Base-by-base conservation (phyloP, 345 rosid species). In the Rubroshorea leprosula region DNA sequence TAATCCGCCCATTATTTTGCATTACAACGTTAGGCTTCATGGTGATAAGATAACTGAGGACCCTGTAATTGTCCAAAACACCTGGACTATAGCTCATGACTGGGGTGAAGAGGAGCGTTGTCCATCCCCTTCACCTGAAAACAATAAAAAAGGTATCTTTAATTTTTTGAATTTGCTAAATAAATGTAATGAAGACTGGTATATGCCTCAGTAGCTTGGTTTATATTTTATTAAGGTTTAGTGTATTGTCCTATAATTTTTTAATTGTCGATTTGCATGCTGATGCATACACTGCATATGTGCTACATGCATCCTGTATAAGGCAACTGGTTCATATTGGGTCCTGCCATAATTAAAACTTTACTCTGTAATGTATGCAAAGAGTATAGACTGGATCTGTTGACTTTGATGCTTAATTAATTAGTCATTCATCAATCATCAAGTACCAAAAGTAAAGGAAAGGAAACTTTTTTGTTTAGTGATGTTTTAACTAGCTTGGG, bases 21-120 rank as follows among this genome's bases (percentile, higher is more conserved):
- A 94, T 74, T 94, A 90, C 71, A 94, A 87, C 71, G 96, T 87
- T 26, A 87, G 99, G 86, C 92, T 90, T 57, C 89, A 77, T 55
- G 99, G 97, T 19, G 99, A 93, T 78, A 90, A 85, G 77, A 62
- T 80, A 51, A 93, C 99, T 43, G 97, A 93, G 69, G 87, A 93
- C 66, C 96, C 99, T 66, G 97, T 90, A 26, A 93, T 93, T 62
- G 97, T 93, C 62, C 99, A 87, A 72, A 93, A 93, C 72, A 89
- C 95, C 29, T 93, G 99, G 99, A 93, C 85, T 45, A 75, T 67
- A 58, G 81, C 87, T 74, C 96, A 74, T 76, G 97, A 90, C 58
- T 93, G 99, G 99, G 99, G 96, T 21, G 81, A 71, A 24, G 99
- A 93, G 83, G 97, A 85, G 68, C 97, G 99, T 0, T 93, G 99